A percentile compares a stretch with the other conserved stretches of the same genome.
These are phyloP conservation scores for Periconia sp. DNA, from an alignment of 2,329 filamentous ascomycete genomes.

Conservation along the genomic window DNA sequence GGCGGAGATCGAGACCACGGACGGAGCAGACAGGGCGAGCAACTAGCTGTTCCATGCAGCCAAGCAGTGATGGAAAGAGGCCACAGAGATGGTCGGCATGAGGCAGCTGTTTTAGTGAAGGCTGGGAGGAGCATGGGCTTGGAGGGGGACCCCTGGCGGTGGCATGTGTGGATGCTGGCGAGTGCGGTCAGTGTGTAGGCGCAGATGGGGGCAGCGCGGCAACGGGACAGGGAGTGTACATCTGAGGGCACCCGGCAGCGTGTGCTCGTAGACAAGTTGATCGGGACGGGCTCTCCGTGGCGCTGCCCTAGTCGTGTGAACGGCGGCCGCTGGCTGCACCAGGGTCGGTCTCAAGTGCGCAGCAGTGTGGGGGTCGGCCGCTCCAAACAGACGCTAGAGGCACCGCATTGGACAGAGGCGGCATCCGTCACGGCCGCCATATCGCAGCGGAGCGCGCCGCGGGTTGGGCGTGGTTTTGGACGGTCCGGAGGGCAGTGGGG, in stretches of 20 bases:
- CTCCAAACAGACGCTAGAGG: constrained; percentile 32
- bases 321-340: constrained; percentile 34
- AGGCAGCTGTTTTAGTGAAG: constrained; percentile 36
- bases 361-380: constrained; percentile 36
- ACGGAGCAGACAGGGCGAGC: constrained; percentile 40
- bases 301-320: constrained; percentile 31
- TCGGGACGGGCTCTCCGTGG: constrained; percentile 33
- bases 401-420: constrained; percentile 28
- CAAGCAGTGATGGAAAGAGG: constrained; percentile 34
- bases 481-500: constrained; percentile 4
- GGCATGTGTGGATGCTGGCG: constrained; percentile 7
- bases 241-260: constrained; percentile 25
- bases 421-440: constrained; percentile 1
- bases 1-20: constrained; percentile 37
- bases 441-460: too few relatives aligned
- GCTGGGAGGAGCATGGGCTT: constrained; percentile 27
- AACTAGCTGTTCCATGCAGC: constrained; percentile 40
- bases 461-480: too few relatives aligned
- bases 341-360: constrained; percentile 34
- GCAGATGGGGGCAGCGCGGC: constrained; percentile 30
- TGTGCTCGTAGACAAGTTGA: constrained; percentile 24
- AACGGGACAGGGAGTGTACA: constrained; percentile 29
- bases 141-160: constrained; percentile 21
- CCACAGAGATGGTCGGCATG: constrained; percentile 34
- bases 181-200: constrained; percentile 22